Evolutionary conservation across 257 asterid species (phyloP), one percentile per base, ranked within the genome.

Genomic region (Nicotiana noctiflora): DNA sequence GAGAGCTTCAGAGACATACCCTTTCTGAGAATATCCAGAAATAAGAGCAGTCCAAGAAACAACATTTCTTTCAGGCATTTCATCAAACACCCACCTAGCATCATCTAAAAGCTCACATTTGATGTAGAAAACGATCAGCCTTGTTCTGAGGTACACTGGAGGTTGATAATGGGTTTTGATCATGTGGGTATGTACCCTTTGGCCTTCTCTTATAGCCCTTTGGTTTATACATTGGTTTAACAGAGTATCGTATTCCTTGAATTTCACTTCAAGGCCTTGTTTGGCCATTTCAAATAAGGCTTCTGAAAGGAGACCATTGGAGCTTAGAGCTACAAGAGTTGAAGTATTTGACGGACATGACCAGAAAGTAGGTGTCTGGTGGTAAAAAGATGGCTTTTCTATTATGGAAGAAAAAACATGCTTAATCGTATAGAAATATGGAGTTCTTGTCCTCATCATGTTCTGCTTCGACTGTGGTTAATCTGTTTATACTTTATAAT

Each of bases 21-120:
- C 94, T 53, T 83, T 81, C 80, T 83, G 89, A 32, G 92, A 79
- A 78, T 88, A 93, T 64, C 97, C 98, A 5, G 98, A 93, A 79
- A 95, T 89, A 87, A 93, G 82, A 0, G 98, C 95, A 10, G 98
- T 95, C 97, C 97, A 95, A 0, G 97, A 87, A 80, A 92, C 98
- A 8, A 95, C 96, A 87, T 85, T 89, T 80, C 94, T 88, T 0
- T 84, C 83, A 14, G 94, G 96, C 97, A 93, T 95, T 91, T 95
- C 99, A 77, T 93, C 98, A 68, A 93, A 92, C 93, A 95, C 86
- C 89, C 11, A 85, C 63, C 93, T 70, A 8, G 99, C 98, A 72
- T 92, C 97, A 40, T 11, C 34, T 88, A 92, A 77, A 85, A 60
- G 83, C 62, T 86, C 93, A 46, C 94, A 92, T 79, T 86, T 91